Base-by-base conservation (phyloP, 352 stramenopile species). In the Phytophthora vignae region DNA sequence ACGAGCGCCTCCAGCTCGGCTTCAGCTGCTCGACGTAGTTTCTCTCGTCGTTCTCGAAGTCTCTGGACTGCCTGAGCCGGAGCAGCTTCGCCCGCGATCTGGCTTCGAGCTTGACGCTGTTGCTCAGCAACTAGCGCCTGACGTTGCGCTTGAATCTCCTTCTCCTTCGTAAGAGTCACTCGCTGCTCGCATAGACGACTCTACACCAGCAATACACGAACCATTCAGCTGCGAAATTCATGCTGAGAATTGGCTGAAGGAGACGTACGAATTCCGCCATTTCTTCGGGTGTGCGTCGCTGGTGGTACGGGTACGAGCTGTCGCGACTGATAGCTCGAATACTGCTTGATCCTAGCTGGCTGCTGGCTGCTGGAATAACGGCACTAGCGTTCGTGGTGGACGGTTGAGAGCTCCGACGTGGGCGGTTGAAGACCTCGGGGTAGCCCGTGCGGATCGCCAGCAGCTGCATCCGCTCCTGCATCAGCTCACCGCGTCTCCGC, bases 1-100 rank as follows among this genome's bases (percentile, higher is more conserved):
- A 93, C 85, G 21, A 93, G 70, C 17, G 83, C 48, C 21, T 94
- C 78, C 19, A 94, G 69, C 46, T 88, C 79, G 14, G 79, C 66
- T 57, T 93, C 84, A 54, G 87, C 75, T 52, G 72, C 12, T 5
- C 72, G 77, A 4, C 83, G 81, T 19, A 72, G 68, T 50, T 81
- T 82, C 21, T 82, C 74, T 19, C 88, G 88, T 42, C 79, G 75
- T 33, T 88, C 78, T 9, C 77, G 81, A 3, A 92, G 73, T 11
- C 86, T 78, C 38, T 81, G 77, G 10, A 70, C 74, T 9, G 86
- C 84, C 29, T 83, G 66, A 8, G 69, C 75, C 8, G 79, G 75
- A 1, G 84, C 83, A 11, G 78, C 67, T 27, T 76, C 63, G 2
- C 76, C 57, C 3, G 69, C 69, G 11, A 73, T 54, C 19, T 88